phyloP scores from a whole-genome alignment of 2,329 filamentous ascomycete genomes.

The Pseudogymnoascus sp. region DNA sequence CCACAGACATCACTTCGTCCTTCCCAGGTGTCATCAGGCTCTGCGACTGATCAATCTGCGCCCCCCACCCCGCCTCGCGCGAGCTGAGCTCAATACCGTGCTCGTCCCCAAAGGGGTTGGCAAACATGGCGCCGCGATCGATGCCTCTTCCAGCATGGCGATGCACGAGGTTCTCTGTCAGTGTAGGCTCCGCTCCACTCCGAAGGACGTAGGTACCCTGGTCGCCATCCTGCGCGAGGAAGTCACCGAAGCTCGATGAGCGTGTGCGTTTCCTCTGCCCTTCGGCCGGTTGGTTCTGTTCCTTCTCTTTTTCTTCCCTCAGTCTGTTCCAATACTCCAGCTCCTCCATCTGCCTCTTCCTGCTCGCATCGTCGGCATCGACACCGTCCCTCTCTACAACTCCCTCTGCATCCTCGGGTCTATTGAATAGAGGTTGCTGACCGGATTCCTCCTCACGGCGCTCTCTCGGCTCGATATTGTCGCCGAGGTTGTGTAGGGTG shows the following conservation, averaged over 20 bases:
- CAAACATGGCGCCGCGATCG: conserved; percentile 36
- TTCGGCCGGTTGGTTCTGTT: conserved; percentile 19
- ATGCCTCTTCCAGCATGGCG: conserved; percentile 41
- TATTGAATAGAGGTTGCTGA: conserved; percentile 48
- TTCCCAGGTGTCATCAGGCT: conserved; percentile 35
- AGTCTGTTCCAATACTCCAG: conserved; percentile 57
- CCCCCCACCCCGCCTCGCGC: conserved; percentile 30
- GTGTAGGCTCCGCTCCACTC: conserved; percentile 38
- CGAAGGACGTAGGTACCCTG: conserved; percentile 50
- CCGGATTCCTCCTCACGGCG: conserved; percentile 20
- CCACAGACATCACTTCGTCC: conserved; percentile 40
- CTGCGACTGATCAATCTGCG: conserved; percentile 31
- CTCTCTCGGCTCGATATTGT: conserved; percentile 42
- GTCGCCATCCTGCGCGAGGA: conserved; percentile 42
- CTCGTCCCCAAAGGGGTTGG: conserved; percentile 47
- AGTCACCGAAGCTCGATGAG: conserved; percentile 45
- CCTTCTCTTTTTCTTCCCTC: conserved; percentile 39
- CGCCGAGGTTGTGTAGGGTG: conserved; percentile 49
- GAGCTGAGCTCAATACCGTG: conserved; percentile 23
- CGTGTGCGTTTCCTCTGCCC: conserved; percentile 24
- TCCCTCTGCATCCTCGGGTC: conserved; percentile 57
- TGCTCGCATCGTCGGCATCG: conserved; percentile 54
- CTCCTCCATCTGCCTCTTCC: conserved; percentile 53
- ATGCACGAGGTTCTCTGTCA: conserved; percentile 32
- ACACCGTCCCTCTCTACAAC: conserved; percentile 47